phyloP scores from a whole-genome alignment of 371 early-diverging fungal genomes.

The Mortierella sp. region DNA sequence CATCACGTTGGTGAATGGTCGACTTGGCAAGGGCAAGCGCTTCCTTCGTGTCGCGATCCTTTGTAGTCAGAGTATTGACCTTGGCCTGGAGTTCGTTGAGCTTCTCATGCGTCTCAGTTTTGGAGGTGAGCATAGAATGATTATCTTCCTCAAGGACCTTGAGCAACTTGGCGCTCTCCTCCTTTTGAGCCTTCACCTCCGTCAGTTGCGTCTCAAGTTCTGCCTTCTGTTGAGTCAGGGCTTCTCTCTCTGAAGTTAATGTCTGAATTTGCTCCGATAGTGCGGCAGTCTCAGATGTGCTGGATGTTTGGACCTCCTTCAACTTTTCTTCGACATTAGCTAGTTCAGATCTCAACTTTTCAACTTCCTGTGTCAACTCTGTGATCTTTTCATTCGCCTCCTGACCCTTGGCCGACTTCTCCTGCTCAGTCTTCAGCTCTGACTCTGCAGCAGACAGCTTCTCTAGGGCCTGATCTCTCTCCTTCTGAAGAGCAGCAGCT shows the following conservation, averaged over 20 bases:
- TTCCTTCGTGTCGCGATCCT: conserved; percentile 62
- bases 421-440: conserved; percentile 22
- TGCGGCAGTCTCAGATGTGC: conserved; percentile 42
- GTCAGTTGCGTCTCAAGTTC: conserved; percentile 39
- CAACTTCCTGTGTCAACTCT: conserved; percentile 27
- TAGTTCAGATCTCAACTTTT: conserved; percentile 19
- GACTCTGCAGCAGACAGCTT: conserved; percentile 13
- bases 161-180: conserved; percentile 44
- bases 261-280: conserved; percentile 24
- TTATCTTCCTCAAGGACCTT: conserved; percentile 42
- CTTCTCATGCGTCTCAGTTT: conserved; percentile 54
- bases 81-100: conserved; percentile 53
- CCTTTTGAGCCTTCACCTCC: conserved; percentile 24
- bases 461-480: conserved; percentile 26
- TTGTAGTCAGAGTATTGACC: conserved; percentile 49
- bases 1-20: conserved; percentile 65
- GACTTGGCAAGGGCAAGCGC: conserved; percentile 63
- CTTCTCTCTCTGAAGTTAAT: conserved; percentile 52
- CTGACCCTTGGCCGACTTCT: conserved; percentile 6
- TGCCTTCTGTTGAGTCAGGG: conserved; percentile 49
- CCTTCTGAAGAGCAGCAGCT: conserved; percentile 24
- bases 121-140: conserved; percentile 33
- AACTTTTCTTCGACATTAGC: conserved; percentile 37
- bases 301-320: conserved; percentile 20
- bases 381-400: conserved; percentile 23